Conservation (phyloP, 2,329 filamentous ascomycete species). For the Claviceps humidiphila region DNA sequence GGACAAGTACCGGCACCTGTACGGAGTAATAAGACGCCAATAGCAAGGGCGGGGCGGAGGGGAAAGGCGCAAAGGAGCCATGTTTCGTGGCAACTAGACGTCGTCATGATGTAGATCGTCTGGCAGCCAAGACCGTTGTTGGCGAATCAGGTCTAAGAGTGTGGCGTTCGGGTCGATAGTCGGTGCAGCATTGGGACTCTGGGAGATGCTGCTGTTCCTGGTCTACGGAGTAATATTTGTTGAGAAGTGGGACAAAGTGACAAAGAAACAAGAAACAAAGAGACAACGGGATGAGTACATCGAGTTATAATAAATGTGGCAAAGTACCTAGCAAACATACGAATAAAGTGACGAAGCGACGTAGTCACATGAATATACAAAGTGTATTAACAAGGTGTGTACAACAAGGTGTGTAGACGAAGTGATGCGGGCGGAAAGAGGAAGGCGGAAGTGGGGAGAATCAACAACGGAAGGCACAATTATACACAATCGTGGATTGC, state of each 20-base stretch:
- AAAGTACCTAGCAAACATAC: too few relatives aligned
- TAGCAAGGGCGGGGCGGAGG: background rate
- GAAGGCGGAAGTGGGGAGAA: background rate
- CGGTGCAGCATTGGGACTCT: too few relatives aligned
- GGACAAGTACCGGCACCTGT: background rate
- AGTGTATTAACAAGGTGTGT: too few relatives aligned
- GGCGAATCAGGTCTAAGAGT: background rate
- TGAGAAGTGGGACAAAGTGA: too few relatives aligned
- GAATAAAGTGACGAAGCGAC: too few relatives aligned
- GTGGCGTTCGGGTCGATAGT: background rate
- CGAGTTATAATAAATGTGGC: too few relatives aligned
- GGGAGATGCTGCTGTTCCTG: too few relatives aligned
- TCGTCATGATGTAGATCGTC: conserved; percentile 5
- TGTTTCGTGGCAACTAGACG: background rate
- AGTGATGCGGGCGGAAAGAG: background rate
- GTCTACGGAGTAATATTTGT: too few relatives aligned
- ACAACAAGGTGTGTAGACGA: background rate
- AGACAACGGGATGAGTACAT: too few relatives aligned
- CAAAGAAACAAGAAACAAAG: too few relatives aligned
- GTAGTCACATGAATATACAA: too few relatives aligned
- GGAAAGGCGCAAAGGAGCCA: background rate
- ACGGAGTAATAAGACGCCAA: too few relatives aligned
- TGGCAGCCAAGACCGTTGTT: background rate
- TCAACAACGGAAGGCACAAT: background rate
- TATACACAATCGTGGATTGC: background rate